Percentiles rank a stretch among this genome's conserved stretches.
These are phyloP conservation scores for Ascodesmis nigricans DNA, from an alignment of 495 filamentous ascomycete genomes.

Conservation along the genomic window DNA sequence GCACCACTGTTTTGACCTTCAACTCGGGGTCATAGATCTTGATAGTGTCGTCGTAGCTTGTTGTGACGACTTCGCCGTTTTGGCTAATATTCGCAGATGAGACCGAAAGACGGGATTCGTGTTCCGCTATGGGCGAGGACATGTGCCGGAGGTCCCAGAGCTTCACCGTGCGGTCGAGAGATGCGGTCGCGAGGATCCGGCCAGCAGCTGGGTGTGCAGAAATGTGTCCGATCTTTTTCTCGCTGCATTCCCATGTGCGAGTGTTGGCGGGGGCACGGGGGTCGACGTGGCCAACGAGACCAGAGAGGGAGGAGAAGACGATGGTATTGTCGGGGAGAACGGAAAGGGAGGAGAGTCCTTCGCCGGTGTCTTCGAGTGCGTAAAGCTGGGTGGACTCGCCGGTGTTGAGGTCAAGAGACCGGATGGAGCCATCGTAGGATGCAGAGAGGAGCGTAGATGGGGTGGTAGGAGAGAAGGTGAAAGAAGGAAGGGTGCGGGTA, in stretches of 20 bases:
- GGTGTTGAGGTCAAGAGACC: constrained; percentile 63
- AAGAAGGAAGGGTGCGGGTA: constrained; percentile 64
- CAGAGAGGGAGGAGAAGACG: constrained; percentile 72
- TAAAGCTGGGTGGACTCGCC: constrained; percentile 58
- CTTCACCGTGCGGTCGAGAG: constrained; percentile 68
- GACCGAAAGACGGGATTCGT: constrained; percentile 62
- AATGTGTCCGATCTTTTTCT: constrained; percentile 94
- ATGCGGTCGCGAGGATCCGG: constrained; percentile 75
- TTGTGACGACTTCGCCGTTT: constrained; percentile 65
- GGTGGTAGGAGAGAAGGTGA: constrained; percentile 53
- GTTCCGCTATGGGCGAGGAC: constrained; percentile 51
- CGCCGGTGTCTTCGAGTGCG: constrained; percentile 43
- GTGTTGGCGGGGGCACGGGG: constrained; percentile 21
- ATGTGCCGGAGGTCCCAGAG: constrained; percentile 87
- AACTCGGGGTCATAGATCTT: constrained; percentile 48
- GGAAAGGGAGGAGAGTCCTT: constrained; percentile 72
- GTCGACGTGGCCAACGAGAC: constrained; percentile 58
- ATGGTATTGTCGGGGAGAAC: constrained; percentile 53
- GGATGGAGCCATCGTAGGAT: constrained; percentile 89
- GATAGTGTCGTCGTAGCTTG: constrained; percentile 82
- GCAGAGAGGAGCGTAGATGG: constrained; percentile 49
- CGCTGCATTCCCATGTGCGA: constrained; percentile 25
- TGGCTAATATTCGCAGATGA: constrained; percentile 75
- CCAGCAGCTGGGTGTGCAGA: constrained; percentile 52
- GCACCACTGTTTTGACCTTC: constrained; percentile 5